Percentiles rank a stretch among this genome's conserved stretches.
Evolutionary conservation across 805 yeast genomes (phyloP).

Genomic region (Schwanniomyces polymorphus): DNA sequence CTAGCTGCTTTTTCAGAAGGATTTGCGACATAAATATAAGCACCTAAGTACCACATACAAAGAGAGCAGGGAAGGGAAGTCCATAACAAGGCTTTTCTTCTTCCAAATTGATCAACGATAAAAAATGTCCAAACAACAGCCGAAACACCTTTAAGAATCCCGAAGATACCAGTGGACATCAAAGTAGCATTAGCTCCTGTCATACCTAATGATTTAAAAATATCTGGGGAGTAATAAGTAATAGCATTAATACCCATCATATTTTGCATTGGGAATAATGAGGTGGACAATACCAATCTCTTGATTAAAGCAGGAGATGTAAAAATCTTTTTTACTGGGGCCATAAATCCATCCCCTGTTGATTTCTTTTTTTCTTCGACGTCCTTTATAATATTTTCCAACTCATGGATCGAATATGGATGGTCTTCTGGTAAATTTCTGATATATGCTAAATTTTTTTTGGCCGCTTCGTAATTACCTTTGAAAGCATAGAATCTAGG

Average conservation of each 20-base stretch:
- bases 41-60: constrained; percentile 50
- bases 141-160: constrained; percentile 45
- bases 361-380: constrained; percentile 23
- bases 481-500: constrained; percentile 43
- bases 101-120: constrained; percentile 47
- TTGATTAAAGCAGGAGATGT: constrained; percentile 25
- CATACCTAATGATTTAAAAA: constrained; percentile 51
- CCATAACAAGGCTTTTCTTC: constrained; percentile 40
- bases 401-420: constrained; percentile 40
- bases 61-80: constrained; percentile 40
- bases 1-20: constrained; percentile 18
- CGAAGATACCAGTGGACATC: constrained; percentile 55
- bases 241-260: constrained; percentile 51
- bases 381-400: constrained; percentile 23
- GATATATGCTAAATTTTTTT: constrained; percentile 9
- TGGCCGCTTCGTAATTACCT: constrained; percentile 33
- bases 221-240: constrained; percentile 52
- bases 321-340: constrained; percentile 38
- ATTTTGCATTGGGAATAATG: constrained; percentile 44
- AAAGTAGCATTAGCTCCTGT: constrained; percentile 44
- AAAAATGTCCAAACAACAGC: constrained; percentile 45
- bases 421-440: constrained; percentile 37
- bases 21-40: constrained; percentile 41
- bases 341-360: constrained; percentile 38
- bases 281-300: constrained; percentile 37